Conservation (phyloP, 2,329 filamentous ascomycete genomes). For the Aspergillus jensenii region DNA sequence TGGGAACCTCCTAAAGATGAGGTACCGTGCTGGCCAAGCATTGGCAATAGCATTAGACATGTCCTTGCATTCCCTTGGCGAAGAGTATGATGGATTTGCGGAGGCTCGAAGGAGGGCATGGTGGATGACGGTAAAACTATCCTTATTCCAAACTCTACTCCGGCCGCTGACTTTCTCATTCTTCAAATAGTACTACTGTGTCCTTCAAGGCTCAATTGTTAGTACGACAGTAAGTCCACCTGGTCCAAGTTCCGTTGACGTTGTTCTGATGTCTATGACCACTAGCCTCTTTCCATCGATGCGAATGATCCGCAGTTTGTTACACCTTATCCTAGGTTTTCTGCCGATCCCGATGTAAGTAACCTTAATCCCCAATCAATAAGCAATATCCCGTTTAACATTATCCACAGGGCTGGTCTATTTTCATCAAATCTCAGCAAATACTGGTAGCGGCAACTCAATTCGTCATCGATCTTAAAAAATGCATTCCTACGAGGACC, state of each 20-base stretch:
- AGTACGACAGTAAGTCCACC: constrained; percentile 41
- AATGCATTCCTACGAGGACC: constrained; percentile 34
- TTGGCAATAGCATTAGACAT: constrained; percentile 45
- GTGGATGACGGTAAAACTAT: constrained; percentile 48
- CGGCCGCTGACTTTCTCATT: background rate
- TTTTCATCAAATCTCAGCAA: constrained; percentile 45
- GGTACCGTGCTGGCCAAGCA: constrained; percentile 45
- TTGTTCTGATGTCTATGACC: background rate
- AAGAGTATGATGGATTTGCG: constrained; percentile 35
- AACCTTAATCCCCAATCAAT: background rate
- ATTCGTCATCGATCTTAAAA: constrained; percentile 43
- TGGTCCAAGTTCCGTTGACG: background rate
- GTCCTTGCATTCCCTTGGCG: constrained; percentile 38
- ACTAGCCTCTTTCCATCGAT: constrained; percentile 42
- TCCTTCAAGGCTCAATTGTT: constrained; percentile 46
- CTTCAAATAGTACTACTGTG: constrained; percentile 41
- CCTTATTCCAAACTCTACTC: background rate
- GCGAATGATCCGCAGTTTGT: constrained; percentile 46
- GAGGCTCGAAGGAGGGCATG: constrained; percentile 46
- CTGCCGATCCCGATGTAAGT: constrained; percentile 42
- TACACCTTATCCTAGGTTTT: constrained; percentile 42
- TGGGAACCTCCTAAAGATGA: constrained; percentile 48
- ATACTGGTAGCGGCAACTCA: constrained; percentile 43
- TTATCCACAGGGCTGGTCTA: constrained; percentile 39
- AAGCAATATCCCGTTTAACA: background rate